These are phyloP conservation scores for Chaetoceros tenuissimus DNA, from an alignment of 108 stramenopile species.

Conservation along the genomic window DNA sequence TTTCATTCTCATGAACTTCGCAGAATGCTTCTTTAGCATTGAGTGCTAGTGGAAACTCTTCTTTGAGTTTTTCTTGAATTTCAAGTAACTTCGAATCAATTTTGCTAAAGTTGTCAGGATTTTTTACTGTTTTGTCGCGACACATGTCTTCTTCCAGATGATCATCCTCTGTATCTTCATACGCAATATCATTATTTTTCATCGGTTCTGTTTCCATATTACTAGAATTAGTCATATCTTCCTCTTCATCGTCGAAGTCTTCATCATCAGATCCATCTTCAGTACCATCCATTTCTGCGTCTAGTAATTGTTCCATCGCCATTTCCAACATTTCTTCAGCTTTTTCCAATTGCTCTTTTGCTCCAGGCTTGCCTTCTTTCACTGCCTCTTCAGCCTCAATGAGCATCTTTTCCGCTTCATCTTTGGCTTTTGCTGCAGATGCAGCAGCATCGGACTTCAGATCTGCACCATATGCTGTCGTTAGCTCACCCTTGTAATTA, in stretches of 20 bases:
- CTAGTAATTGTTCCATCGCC: conserved; percentile 62
- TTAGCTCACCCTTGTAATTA: conserved; percentile 47
- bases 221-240: conserved; percentile 12
- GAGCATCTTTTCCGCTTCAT: conserved; percentile 24
- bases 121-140: conserved; percentile 27
- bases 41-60: conserved; percentile 13
- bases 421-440: conserved; percentile 21
- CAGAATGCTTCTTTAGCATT: conserved; percentile 29
- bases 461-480: conserved; percentile 27
- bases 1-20: conserved; percentile 65
- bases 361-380: conserved; percentile 33
- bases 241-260: conserved; percentile 23
- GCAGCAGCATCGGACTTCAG: conserved; percentile 33
- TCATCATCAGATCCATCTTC: conserved; percentile 7
- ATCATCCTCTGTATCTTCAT: conserved; percentile 31
- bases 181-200: conserved; percentile 9
- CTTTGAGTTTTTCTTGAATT: conserved; percentile 15
- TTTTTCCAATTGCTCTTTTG: conserved; percentile 29
- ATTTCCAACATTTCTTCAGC: conserved; percentile 58
- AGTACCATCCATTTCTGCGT: conserved; percentile 38
- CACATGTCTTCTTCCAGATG: conserved; percentile 10
- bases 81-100: conserved; percentile 15
- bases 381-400: conserved; percentile 41
- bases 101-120: conserved; percentile 33
- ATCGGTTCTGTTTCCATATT: conserved; percentile 14